These are phyloP conservation scores for Backusella morwellensis DNA, from an alignment of 192 early-diverging fungal species.

Conservation along the genomic window DNA sequence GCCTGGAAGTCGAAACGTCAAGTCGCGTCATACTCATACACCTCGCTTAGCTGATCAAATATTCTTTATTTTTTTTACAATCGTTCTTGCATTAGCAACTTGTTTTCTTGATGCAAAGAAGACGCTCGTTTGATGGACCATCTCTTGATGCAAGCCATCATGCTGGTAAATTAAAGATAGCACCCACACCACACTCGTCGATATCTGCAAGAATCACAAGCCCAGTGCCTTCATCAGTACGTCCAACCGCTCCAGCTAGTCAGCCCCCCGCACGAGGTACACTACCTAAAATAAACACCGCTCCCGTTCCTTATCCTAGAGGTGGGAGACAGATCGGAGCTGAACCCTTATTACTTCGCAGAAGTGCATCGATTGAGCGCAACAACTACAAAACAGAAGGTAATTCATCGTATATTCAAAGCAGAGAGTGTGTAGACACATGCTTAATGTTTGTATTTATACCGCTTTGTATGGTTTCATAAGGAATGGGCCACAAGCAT, in stretches of 20 bases:
- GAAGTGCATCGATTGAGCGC: slow-evolving; percentile 2
- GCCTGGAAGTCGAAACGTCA: neutral
- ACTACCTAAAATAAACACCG: slow-evolving; percentile 4
- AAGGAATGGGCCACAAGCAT: neutral
- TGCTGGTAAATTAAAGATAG: neutral
- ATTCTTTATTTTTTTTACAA: neutral
- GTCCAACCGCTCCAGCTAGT: neutral
- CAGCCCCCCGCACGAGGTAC: neutral
- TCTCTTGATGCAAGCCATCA: neutral
- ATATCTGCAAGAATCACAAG: neutral
- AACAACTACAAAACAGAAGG: neutral
- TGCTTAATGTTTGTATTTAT: too few species aligned
- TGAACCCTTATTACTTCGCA: neutral
- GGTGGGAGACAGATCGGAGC: slow-evolving; percentile 6
- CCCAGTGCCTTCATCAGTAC: neutral
- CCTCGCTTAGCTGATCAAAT: neutral
- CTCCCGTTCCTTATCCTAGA: slow-evolving; percentile 5
- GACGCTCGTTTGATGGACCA: slow-evolving; percentile 3
- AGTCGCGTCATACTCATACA: neutral
- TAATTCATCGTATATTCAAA: neutral
- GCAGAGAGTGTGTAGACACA: too few species aligned
- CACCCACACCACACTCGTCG: neutral
- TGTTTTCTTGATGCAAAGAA: neutral
- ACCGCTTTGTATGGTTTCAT: too few species aligned
- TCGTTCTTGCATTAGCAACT: neutral